Base-by-base conservation (phyloP, 169 alveolate genomes). In the Besnoitia besnoiti region DNA sequence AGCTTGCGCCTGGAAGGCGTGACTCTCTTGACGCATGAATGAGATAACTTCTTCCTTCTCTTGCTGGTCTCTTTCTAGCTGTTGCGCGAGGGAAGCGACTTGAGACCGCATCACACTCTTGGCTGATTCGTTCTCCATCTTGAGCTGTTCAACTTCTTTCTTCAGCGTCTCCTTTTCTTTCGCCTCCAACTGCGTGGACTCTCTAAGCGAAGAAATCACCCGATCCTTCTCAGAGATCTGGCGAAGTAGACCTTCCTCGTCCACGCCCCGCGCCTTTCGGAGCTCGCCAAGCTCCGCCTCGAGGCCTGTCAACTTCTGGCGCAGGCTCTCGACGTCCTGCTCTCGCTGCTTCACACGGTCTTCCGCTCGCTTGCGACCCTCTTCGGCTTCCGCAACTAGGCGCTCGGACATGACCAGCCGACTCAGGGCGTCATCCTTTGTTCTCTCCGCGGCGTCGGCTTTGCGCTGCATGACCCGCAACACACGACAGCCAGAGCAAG, bases 71-170 rank as follows among this genome's bases (percentile, higher is more conserved):
- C 46, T 7, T 37, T 73, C 82, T 42, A 73, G 14, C 46, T 73
- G 82, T 42, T 73, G n/a, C n/a, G 82, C 82, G n/a, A 73, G 82
- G 24, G 82, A 73, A 8, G 82, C 82, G 5, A 73, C 82, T 37
- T 37, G 39, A 16, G 82, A 73, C 39, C 82, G 82, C 82, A 73
- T 73, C 82, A 73, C 12, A 30, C 47, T 7, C 82, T 73, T 10
- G 5, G 82, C n/a, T 37, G 47, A 7, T 21, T n/a, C 46, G 44
- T 73, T 19, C 24, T 73, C 46, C 82, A 1, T 73, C 82, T 30
- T 73, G 44, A 73, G 21, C 3, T 7, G 10, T 16, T 73, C 44
- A 10, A 73, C 8, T 73, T n/a, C 82, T 12, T 3, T 55, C 67
- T n/a, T 55, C 30, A 55, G 67, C 67, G 12, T 55, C 67, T 5